Conservation (phyloP, 441 rosid genomes). For the Isatis lusitanica region DNA sequence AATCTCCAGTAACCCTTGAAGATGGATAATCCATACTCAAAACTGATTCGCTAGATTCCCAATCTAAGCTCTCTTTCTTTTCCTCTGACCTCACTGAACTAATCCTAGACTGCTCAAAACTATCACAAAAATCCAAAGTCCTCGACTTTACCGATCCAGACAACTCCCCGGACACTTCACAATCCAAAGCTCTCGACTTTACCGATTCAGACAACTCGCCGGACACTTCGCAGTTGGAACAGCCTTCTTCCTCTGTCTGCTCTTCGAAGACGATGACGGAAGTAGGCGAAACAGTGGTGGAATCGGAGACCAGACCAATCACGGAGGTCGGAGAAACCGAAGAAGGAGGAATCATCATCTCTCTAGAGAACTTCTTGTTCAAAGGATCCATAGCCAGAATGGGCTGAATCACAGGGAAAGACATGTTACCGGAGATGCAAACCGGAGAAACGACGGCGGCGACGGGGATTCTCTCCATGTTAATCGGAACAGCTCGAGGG, state of each 20-base stretch:
- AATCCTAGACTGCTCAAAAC: constrained; percentile 61
- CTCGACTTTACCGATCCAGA: constrained; percentile 39
- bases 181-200: constrained; percentile 55
- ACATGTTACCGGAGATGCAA: constrained; percentile 50
- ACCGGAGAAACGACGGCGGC: constrained; percentile 82
- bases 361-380: constrained; percentile 43
- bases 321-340: constrained; percentile 51
- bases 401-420: constrained; percentile 87
- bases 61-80: constrained; percentile 52
- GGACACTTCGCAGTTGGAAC: constrained; percentile 36
- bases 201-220: too few species aligned
- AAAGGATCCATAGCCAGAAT: constrained; percentile 47
- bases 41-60: constrained; percentile 81
- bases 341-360: constrained; percentile 33
- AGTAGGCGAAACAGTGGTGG: constrained; percentile 76
- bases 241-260: constrained; percentile 48
- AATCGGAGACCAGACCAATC: constrained; percentile 50
- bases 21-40: constrained; percentile 88
- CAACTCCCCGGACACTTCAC: constrained; percentile 54
- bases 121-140: constrained; percentile 52
- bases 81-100: constrained; percentile 43
- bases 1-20: constrained; percentile 70
- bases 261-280: constrained; percentile 56
- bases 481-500: constrained; percentile 91
- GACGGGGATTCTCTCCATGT: constrained; percentile 74